Percentiles rank a stretch among this genome's conserved stretches.
phyloP scores from a whole-genome alignment of 1,284 basidiomycete genomes.

The Anthracocystis panici-leucophaei region DNA sequence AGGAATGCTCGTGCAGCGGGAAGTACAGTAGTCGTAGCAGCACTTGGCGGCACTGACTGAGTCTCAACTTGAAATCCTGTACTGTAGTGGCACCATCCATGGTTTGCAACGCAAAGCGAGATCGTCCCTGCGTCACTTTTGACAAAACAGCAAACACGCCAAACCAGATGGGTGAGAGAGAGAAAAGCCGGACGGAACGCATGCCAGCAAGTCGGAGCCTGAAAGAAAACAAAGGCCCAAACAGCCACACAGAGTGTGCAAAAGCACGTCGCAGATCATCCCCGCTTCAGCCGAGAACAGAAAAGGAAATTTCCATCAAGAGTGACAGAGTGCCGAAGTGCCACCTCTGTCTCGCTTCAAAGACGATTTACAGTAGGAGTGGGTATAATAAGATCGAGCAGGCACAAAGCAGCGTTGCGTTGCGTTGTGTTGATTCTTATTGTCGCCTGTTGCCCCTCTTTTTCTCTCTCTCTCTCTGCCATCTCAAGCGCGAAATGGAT shows the following conservation, averaged over 20 bases:
- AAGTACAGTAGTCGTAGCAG: no score
- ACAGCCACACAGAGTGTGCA: not conserved
- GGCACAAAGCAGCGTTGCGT: no score
- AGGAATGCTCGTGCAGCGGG: no score
- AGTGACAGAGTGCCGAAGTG: not conserved
- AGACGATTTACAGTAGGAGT: not conserved
- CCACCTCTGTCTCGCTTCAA: constrained; percentile 7
- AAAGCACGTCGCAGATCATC: constrained; percentile 22
- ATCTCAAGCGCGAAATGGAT: no score
- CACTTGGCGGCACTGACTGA: not conserved
- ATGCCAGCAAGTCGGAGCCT: constrained; percentile 13
- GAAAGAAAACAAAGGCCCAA: constrained; percentile 1
- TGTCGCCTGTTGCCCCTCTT: no score
- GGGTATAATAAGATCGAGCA: not conserved
- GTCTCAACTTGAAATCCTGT: no score
- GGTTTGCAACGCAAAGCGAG: not conserved
- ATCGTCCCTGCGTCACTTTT: constrained; percentile 9
- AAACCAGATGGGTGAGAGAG: no score
- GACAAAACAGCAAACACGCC: not conserved
- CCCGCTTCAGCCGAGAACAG: constrained; percentile 2
- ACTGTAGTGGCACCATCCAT: no score
- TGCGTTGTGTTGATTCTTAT: no score
- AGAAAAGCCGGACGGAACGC: not conserved
- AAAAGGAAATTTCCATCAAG: constrained; percentile 1
- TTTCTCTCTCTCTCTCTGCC: no score